Evolutionary conservation across 768 basidiomycete species (phyloP), one percentile per base, ranked within the genome.

Genomic region (Hygrophoropsis aurantiaca): DNA sequence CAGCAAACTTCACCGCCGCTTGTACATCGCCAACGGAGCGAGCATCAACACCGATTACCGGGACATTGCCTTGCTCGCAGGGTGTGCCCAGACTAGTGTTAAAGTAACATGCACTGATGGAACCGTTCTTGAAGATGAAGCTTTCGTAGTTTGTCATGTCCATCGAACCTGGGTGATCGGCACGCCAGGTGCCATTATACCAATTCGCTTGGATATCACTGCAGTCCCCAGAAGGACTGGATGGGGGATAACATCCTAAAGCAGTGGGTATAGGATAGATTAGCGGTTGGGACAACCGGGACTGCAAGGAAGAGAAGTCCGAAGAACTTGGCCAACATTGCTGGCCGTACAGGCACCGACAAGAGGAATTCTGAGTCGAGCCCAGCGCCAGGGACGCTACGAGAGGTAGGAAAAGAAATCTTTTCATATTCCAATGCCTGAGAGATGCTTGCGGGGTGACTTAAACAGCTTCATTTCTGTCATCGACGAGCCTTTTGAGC

Each of bases 131-230:
- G n/a, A 64, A 72, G 2, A 60, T 52, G 46, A 55, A 71, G 27
- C 56, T 65, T 54, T 65, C 70, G 26, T 50, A 67, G 30, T 70
- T 69, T 3, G 58, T 44, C 3, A 35, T 16, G 41, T 77, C 65
- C 64, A 74, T 65, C 2, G 70, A 64, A 0, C 76, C 76, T 11
- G 74, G 55, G 26, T 68, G 65, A 19, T 66, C 58, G 1, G 76
- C 47, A 1, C 74, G 69, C 74, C 76, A 77, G 39, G 37, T 58
- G 2, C 70, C 69, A 34, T 76, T 56, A 2, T 11, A 36, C 40
- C 59, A 60, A 11, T 59, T 54, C 2, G 53, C 42, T 2, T 46
- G 45, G 10, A 69, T 62, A 0, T 58, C 62, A 0, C 58, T 52
- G 51, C 73, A 77, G 39, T 70, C 67, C 2, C 62, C 66, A 11